Conservation (phyloP, 129 eudicot species). For the Calendula officinalis region DNA sequence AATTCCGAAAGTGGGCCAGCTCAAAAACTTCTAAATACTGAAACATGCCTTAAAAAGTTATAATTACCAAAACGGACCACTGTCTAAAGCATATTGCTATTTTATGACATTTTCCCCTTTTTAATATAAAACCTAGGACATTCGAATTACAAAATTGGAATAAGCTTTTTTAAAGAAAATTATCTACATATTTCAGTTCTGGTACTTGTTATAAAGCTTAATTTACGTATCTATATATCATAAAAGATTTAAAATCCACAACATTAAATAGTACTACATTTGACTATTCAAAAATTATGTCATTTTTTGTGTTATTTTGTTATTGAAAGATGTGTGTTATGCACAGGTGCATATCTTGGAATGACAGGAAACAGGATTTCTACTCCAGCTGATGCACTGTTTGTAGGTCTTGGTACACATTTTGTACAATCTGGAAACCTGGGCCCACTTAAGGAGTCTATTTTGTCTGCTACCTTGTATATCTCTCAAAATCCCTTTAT, state of each 20-base stretch:
- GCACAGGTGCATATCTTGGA: constrained; percentile 93
- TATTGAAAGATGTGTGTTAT: constrained; percentile 8
- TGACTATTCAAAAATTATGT: not conserved
- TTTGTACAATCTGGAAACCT: constrained; percentile 73
- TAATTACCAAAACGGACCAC: no score
- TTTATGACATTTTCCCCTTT: not conserved
- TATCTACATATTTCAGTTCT: not conserved
- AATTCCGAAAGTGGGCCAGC: no score
- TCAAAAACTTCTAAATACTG: no score
- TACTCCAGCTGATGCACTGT: constrained; percentile 89
- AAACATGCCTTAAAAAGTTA: no score
- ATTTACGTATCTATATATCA: not conserved
- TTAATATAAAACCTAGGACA: not conserved
- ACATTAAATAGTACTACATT: not conserved
- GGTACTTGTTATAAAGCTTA: not conserved
- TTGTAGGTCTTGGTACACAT: constrained; percentile 89
- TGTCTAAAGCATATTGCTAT: no score
- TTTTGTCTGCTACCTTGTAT: constrained; percentile 70
- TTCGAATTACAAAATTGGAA: not conserved
- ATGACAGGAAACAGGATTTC: constrained; percentile 87
- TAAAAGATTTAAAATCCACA: not conserved
- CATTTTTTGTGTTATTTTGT: not conserved
- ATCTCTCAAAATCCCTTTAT: constrained; percentile 19
- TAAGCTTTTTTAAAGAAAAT: not conserved
- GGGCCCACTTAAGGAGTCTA: constrained; percentile 63